Conservation (phyloP, 2,329 filamentous ascomycete species). For the Chaetomiaceae sp. region DNA sequence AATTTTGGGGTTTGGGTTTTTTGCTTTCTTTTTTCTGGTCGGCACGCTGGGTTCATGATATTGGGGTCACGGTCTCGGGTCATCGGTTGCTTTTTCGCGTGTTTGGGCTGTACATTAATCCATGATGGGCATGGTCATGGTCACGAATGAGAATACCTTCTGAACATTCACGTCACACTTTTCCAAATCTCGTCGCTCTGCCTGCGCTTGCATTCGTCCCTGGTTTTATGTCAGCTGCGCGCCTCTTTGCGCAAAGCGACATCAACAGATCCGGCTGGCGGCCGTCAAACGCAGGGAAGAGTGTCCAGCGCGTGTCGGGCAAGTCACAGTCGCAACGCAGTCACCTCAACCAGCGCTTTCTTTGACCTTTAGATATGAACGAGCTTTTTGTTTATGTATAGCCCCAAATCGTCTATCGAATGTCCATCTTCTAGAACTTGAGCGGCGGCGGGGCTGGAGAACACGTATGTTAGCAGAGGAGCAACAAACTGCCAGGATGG, state of each 20-base stretch:
- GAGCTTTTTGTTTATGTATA: conserved; percentile 12
- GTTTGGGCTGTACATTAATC: conserved; percentile 69
- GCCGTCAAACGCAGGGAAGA: too few species aligned
- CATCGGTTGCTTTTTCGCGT: conserved; percentile 59
- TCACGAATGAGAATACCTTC: conserved; percentile 56
- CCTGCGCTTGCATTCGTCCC: too few species aligned
- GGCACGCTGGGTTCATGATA: conserved; percentile 73
- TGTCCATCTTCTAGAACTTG: conserved; percentile 37
- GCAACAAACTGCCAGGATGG: too few species aligned
- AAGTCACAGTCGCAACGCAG: too few species aligned
- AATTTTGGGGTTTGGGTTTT: conserved; percentile 39
- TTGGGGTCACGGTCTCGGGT: conserved; percentile 73
- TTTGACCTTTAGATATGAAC: too few species aligned
- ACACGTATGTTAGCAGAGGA: conserved; percentile 22
- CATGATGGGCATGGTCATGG: conserved; percentile 51
- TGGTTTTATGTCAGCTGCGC: background rate
- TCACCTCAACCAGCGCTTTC: too few species aligned
- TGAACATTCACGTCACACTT: conserved; percentile 33
- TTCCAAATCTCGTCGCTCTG: too few species aligned
- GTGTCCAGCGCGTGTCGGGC: too few species aligned
- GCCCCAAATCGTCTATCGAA: conserved; percentile 8
- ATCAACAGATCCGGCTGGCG: too few species aligned
- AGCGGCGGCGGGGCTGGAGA: conserved; percentile 44
- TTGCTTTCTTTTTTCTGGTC: conserved; percentile 54
- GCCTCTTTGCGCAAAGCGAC: too few species aligned